Percentiles rank a stretch among this genome's conserved stretches.
phyloP scores from a whole-genome alignment of 1,139 yeast species.

The Kurtzmaniella quercitrusa region DNA sequence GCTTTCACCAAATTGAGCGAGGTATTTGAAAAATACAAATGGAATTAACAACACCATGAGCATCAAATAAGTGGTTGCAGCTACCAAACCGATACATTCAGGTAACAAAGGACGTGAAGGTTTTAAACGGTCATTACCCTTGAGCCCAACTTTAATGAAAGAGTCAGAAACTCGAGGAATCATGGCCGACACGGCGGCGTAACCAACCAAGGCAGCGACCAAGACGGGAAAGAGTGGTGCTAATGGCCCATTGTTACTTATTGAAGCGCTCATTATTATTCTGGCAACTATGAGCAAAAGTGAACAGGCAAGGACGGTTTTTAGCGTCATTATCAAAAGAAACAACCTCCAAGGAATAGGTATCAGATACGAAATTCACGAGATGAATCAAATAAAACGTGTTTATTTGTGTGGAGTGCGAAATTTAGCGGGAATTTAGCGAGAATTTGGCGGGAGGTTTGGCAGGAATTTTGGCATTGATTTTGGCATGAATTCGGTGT shows the following conservation, averaged over 20 bases:
- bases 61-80: constrained; percentile 77
- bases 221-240: constrained; percentile 1
- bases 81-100: constrained; percentile 87
- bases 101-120: constrained; percentile 67
- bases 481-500: no score
- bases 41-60: constrained; percentile 85
- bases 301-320: background rate
- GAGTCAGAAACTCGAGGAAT: constrained; percentile 66
- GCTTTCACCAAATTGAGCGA: constrained; percentile 51
- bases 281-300: background rate
- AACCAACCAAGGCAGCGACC: constrained; percentile 3
- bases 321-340: background rate
- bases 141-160: constrained; percentile 73
- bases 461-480: no score
- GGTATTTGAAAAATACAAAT: constrained; percentile 76
- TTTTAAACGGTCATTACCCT: constrained; percentile 82
- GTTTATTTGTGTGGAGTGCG: no score
- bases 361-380: no score
- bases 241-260: background rate
- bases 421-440: background rate
- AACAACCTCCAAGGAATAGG: no score
- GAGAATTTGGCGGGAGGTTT: no score
- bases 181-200: constrained; percentile 19
- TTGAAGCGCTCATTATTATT: background rate
- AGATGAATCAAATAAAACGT: no score